Evolutionary conservation across 2,329 filamentous ascomycete genomes (phyloP).

Genomic region (Pseudocercospora macadamiae): DNA sequence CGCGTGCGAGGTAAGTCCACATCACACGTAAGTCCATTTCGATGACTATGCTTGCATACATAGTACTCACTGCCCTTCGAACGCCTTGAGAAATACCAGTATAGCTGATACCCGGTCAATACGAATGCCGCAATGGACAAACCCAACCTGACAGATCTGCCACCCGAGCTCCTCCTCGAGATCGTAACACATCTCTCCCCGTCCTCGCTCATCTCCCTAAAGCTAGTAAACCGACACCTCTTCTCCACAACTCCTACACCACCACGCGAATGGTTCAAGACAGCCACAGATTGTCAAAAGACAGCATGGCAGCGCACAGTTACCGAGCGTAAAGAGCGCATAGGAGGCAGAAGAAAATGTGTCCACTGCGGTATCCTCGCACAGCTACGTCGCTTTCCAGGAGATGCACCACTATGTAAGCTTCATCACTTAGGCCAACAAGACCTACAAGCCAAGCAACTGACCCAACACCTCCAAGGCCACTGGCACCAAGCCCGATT

Average conservation of each 20-base stretch:
- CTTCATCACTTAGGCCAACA: neutral
- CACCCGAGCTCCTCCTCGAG: conserved; percentile 39
- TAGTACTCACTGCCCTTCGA: too few relatives aligned
- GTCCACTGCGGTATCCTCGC: conserved; percentile 28
- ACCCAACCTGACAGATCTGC: conserved; percentile 34
- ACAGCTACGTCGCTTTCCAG: conserved; percentile 18
- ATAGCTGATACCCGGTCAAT: too few relatives aligned
- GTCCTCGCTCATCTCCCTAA: conserved; percentile 43
- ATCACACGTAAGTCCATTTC: neutral
- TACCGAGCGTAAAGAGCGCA: conserved; percentile 27
- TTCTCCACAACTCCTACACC: conserved; percentile 30
- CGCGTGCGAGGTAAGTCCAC: conserved; percentile 3
- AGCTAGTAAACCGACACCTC: conserved; percentile 40
- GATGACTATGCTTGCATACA: neutral
- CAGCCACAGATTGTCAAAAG: conserved; percentile 30
- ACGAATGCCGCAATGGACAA: too few relatives aligned
- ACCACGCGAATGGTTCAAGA: conserved; percentile 22
- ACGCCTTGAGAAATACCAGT: too few relatives aligned
- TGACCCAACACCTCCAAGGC: neutral
- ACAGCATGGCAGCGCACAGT: conserved; percentile 29
- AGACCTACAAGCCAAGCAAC: neutral
- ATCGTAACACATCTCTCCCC: conserved; percentile 41
- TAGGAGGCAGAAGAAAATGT: conserved; percentile 29
- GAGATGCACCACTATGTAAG: conserved; percentile 28
- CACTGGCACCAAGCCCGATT: conserved; percentile 30